These are phyloP conservation scores for Moesziomyces sp. DNA, from an alignment of 1,284 basidiomycete species.

Conservation along the genomic window DNA sequence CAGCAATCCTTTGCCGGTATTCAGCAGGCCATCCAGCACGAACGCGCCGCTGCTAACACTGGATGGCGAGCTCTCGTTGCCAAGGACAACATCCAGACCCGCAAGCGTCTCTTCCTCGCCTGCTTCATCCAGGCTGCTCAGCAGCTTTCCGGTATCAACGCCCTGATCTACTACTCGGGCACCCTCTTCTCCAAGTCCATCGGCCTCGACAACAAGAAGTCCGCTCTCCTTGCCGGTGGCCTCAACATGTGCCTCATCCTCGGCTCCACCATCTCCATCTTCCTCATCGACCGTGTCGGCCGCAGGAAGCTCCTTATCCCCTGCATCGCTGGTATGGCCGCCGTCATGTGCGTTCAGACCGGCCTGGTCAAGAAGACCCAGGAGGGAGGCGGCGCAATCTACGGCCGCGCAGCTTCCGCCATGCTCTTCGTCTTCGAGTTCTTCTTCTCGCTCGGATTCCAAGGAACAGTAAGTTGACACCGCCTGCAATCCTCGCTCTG, in stretches of 20 bases:
- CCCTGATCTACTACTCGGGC: conserved; percentile 74
- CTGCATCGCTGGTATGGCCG: conserved; percentile 75
- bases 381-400: conserved; percentile 65
- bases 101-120: conserved; percentile 74
- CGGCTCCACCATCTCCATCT: conserved; percentile 74
- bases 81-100: conserved; percentile 74
- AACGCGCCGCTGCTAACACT: conserved; percentile 51
- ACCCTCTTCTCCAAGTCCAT: conserved; percentile 67
- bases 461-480: conserved; percentile 73
- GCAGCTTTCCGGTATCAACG: conserved; percentile 76
- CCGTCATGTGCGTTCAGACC: conserved; percentile 74
- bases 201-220: conserved; percentile 73
- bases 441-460: conserved; percentile 78
- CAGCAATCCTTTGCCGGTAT: conserved; percentile 69
- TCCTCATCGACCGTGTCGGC: conserved; percentile 72
- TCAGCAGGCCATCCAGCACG: conserved; percentile 57
- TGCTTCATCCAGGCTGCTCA: conserved; percentile 77
- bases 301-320: conserved; percentile 77
- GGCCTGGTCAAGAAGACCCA: conserved; percentile 71
- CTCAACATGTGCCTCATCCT: conserved; percentile 79
- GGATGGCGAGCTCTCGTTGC: conserved; percentile 73
- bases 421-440: conserved; percentile 77
- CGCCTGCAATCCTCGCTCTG: no score
- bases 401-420: conserved; percentile 71
- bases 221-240: conserved; percentile 76